Evolutionary conservation across 176 grass and related monocot genomes (phyloP).

Genomic region (Lolium multiflorum): DNA sequence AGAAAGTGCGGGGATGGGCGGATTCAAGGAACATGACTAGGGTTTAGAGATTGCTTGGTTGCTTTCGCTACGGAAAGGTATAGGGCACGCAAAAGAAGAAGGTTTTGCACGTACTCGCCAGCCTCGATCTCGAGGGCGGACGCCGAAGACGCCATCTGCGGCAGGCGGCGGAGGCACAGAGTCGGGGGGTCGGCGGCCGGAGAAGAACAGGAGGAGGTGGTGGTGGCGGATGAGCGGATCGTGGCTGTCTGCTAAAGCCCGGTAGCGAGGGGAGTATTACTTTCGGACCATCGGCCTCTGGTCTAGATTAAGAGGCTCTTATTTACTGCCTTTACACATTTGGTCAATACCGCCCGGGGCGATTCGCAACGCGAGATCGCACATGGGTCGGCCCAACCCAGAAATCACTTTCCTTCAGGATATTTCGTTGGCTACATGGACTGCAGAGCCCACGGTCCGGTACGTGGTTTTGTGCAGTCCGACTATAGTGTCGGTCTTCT

Average conservation of each 20-base stretch:
- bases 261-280: background rate
- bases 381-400: no score
- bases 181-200: constrained; percentile 32
- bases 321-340: background rate
- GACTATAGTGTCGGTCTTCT: no score
- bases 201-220: constrained; percentile 30
- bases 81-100: background rate
- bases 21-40: constrained; percentile 23
- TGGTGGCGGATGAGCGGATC: background rate
- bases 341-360: no score
- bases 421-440: no score
- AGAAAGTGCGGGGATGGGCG: background rate
- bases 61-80: background rate
- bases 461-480: no score
- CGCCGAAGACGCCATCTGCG: constrained; percentile 59
- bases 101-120: constrained; percentile 67
- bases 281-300: background rate
- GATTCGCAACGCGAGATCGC: no score
- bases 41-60: constrained; percentile 41
- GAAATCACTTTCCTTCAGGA: no score
- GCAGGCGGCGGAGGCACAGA: constrained; percentile 6
- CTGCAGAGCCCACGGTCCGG: no score
- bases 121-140: constrained; percentile 98
- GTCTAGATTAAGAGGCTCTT: background rate
- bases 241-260: constrained; percentile 26